Base-by-base conservation (phyloP, 2,329 filamentous ascomycete species). In the Phaeoacremonium minimum region DNA sequence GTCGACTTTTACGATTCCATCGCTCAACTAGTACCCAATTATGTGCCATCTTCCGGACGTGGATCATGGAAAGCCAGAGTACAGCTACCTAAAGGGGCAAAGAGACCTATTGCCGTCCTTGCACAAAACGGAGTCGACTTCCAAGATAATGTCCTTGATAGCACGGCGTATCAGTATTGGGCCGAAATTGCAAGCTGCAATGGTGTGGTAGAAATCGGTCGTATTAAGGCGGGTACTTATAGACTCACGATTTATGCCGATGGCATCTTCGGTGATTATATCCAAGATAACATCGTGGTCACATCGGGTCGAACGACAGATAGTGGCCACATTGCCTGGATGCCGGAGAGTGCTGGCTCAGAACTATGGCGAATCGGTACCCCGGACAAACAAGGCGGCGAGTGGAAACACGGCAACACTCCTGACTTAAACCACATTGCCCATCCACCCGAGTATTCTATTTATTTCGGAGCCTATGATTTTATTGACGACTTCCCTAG, bases 341-440 rank as follows among this genome's bases (percentile, higher is more conserved):
- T 56, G 46, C 64, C 74, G 32, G 79, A 83, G 45, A 67, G 63
- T 1, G 64, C 70, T 0, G 78, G 79, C 3, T 67, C 50, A 1
- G 79, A 83, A 46, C 57, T 84, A 37, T 83, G 73, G 69, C 67
- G 79, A 15, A 73, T 83, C 32, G 80, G 79, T 4, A 75, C 64
- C 0, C 80, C 80, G 0, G 78, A 83, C 46, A 78, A 80, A 48
- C 73, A 66, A 7, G 68, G 68, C 4, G 78, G 77, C 13, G 78
- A 83, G 49, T 83, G 71, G 51, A 64, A 63, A 8, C 79, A 81
- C 46, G 78, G 80, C 12, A 64, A 73, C 45, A 65, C 63, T 5
- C 63, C 49, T 1, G 72, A 77, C 34, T 49, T 53, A 2, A 63
- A 61, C 0, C 67, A 75, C 19, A 64, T 74, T 2, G 58, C 71